A percentile compares a stretch with the other conserved stretches of the same genome.
These are phyloP conservation scores for Halenospora varia DNA, from an alignment of 495 filamentous ascomycete species.

Conservation along the genomic window DNA sequence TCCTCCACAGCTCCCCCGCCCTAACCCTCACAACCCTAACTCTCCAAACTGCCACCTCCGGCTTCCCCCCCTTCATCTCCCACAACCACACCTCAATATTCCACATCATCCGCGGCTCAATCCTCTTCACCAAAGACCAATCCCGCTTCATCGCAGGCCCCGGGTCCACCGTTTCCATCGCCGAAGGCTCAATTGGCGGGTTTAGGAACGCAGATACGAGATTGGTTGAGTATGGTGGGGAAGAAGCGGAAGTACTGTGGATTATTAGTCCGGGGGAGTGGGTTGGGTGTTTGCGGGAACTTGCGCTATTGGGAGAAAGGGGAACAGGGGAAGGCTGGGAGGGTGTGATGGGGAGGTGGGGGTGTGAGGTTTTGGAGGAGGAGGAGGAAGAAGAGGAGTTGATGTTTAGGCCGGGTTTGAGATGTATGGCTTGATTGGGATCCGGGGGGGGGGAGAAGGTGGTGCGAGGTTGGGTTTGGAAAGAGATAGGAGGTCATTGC, in stretches of 20 bases:
- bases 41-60: too few species aligned
- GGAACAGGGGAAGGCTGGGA: not conserved
- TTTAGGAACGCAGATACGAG: not conserved
- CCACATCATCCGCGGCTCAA: not conserved
- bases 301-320: not conserved
- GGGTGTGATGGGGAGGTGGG: not conserved
- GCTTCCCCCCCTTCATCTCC: too few species aligned
- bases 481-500: too few species aligned
- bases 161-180: not conserved
- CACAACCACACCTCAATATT: not conserved
- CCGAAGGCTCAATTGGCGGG: not conserved
- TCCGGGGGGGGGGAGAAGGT: too few species aligned
- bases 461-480: too few species aligned
- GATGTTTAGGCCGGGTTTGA: not conserved
- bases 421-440: conserved; percentile 1
- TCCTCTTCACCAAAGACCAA: not conserved
- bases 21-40: too few species aligned
- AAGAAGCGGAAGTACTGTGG: not conserved
- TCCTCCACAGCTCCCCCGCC: too few species aligned
- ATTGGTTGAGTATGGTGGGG: too few species aligned
- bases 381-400: not conserved
- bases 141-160: not conserved
- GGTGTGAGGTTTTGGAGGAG: not conserved
- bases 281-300: not conserved
- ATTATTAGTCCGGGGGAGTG: not conserved